These are phyloP conservation scores for Fusarium bactridioides DNA, from an alignment of 2,329 filamentous ascomycete species.

Conservation along the genomic window DNA sequence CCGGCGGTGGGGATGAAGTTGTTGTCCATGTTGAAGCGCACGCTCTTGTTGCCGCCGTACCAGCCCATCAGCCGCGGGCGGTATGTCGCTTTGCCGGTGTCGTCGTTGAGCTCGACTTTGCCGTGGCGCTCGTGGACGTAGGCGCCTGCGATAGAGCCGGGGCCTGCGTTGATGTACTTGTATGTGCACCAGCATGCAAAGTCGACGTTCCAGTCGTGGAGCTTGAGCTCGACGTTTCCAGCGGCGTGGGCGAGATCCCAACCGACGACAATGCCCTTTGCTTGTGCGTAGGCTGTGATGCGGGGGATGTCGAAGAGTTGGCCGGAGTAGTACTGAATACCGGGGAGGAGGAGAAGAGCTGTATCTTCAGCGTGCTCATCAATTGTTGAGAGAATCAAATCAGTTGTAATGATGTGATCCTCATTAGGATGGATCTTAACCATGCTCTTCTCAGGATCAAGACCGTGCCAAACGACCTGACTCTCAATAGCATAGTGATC, in stretches of 20 bases:
- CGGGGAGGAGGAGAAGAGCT: slow-evolving; percentile 81
- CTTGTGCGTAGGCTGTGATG: slow-evolving; percentile 81
- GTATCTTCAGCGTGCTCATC: slow-evolving; percentile 76
- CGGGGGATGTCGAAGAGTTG: slow-evolving; percentile 83
- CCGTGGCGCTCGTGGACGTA: slow-evolving; percentile 84
- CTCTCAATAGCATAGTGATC: slow-evolving; percentile 88
- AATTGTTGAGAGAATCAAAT: slow-evolving; percentile 76
- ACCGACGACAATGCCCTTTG: slow-evolving; percentile 75
- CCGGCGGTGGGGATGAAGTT: slow-evolving; percentile 79
- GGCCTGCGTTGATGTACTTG: slow-evolving; percentile 91
- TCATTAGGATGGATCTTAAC: slow-evolving; percentile 74
- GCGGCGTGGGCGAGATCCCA: slow-evolving; percentile 91
- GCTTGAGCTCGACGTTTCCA: slow-evolving; percentile 79
- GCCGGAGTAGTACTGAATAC: slow-evolving; percentile 91
- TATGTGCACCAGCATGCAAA: slow-evolving; percentile 95
- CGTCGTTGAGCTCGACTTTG: slow-evolving; percentile 54
- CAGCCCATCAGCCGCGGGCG: slow-evolving; percentile 78
- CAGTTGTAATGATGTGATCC: slow-evolving; percentile 70
- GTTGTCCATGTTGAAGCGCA: slow-evolving; percentile 85
- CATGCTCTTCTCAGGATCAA: slow-evolving; percentile 73
- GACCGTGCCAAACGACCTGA: slow-evolving; percentile 76
- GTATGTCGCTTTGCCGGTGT: slow-evolving; percentile 55
- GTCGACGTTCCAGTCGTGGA: slow-evolving; percentile 91
- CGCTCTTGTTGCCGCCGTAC: slow-evolving; percentile 84
- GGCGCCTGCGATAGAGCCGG: slow-evolving; percentile 79